Percentiles rank a stretch among this genome's conserved stretches.
Evolutionary conservation across 768 basidiomycete species (phyloP).

Genomic region (Gymnopilus dilepis): DNA sequence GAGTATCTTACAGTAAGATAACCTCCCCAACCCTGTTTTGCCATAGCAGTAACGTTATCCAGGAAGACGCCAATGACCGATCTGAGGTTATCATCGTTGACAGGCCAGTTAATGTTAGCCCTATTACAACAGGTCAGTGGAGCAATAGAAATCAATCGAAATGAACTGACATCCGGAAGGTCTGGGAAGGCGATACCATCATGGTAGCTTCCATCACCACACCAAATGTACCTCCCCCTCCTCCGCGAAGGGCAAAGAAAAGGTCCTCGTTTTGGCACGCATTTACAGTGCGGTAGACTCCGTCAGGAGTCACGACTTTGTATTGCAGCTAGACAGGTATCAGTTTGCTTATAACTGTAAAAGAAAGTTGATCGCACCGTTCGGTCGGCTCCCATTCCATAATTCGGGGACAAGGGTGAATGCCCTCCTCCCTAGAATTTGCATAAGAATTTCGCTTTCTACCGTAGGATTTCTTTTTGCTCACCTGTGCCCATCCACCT

Average conservation of each 20-base stretch:
- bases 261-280: constrained; percentile 56
- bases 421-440: constrained; percentile 47
- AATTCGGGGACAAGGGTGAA: constrained; percentile 45
- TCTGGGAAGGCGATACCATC: constrained; percentile 41
- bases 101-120: constrained; percentile 41
- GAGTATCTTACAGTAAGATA: constrained; percentile 28
- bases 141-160: neutral
- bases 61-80: constrained; percentile 41
- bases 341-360: neutral
- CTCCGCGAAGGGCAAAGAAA: constrained; percentile 58
- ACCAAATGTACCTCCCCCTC: constrained; percentile 54
- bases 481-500: constrained; percentile 46
- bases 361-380: constrained; percentile 36
- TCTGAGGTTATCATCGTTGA: constrained; percentile 32
- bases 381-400: constrained; percentile 52
- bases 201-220: constrained; percentile 44
- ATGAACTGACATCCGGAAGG: constrained; percentile 22
- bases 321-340: constrained; percentile 44
- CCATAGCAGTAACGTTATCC: constrained; percentile 46
- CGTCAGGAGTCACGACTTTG: constrained; percentile 60
- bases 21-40: constrained; percentile 55
- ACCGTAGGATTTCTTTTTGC: neutral
- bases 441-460: neutral
- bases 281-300: constrained; percentile 48
- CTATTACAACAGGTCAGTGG: constrained; percentile 10